Evolutionary conservation across 371 early-diverging fungal genomes (phyloP).

Genomic region (Haplosporangium sp.): DNA sequence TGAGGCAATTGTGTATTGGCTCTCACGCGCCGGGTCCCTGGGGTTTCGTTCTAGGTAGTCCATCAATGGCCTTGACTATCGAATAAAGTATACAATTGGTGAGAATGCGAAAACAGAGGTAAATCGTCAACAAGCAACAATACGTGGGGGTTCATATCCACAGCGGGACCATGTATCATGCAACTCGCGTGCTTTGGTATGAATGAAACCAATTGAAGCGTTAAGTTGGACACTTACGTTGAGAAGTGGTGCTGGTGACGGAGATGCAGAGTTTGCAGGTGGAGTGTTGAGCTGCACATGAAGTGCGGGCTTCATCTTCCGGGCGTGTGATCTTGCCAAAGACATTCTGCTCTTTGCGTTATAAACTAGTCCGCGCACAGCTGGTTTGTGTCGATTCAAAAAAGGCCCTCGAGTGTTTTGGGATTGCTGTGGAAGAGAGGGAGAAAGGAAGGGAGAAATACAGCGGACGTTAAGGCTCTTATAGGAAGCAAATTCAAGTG

Average conservation of each 20-base stretch:
- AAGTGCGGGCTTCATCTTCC: slow-evolving; percentile 42
- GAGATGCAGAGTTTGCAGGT: slow-evolving; percentile 15
- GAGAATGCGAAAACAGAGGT: background rate
- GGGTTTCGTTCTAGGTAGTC: slow-evolving; percentile 44
- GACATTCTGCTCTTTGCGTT: too few species aligned
- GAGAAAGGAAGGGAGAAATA: too few species aligned
- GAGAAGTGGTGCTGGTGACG: slow-evolving; percentile 30
- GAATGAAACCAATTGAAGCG: background rate
- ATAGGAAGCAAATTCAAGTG: too few species aligned
- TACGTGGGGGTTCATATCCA: too few species aligned
- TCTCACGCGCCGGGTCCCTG: slow-evolving; percentile 40
- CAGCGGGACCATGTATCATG: too few species aligned
- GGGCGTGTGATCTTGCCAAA: slow-evolving; percentile 39
- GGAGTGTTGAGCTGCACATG: slow-evolving; percentile 43
- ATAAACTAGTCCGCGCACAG: too few species aligned
- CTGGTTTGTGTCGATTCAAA: too few species aligned
- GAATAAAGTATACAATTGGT: background rate
- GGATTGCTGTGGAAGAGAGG: too few species aligned
- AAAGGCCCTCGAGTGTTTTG: too few species aligned
- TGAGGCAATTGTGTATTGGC: slow-evolving; percentile 34
- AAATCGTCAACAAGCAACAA: too few species aligned
- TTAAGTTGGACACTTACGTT: slow-evolving; percentile 27
- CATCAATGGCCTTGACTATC: slow-evolving; percentile 44
- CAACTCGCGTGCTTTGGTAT: too few species aligned
- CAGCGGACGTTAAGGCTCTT: too few species aligned